Evolutionary conservation across 192 early-diverging fungal species (phyloP).

Genomic region (Coemansia sp.): DNA sequence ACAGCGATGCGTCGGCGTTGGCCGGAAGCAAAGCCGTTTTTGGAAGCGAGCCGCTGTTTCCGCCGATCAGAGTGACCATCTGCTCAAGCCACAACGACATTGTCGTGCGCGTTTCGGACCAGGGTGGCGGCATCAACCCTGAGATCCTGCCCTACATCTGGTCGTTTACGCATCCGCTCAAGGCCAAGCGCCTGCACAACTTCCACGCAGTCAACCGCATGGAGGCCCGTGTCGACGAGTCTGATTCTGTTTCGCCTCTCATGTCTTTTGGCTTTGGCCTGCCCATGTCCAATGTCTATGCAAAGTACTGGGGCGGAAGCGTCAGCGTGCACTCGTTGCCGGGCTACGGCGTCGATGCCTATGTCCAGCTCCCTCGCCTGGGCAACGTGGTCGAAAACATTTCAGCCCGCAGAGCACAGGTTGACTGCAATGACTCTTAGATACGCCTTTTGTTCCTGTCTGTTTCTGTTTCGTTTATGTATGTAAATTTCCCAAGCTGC

Average conservation of each 20-base stretch:
- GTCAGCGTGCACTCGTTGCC: constrained; percentile 77
- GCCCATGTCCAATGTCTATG: constrained; percentile 87
- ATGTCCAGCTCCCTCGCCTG: constrained; percentile 72
- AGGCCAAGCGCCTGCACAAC: constrained; percentile 60
- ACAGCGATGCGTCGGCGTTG: constrained; percentile 7
- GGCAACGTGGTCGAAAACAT: constrained; percentile 61
- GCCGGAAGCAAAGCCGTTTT: background rate
- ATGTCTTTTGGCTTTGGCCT: constrained; percentile 82
- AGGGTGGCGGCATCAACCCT: constrained; percentile 81
- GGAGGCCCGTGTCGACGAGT: constrained; percentile 73
- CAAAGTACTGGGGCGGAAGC: constrained; percentile 93
- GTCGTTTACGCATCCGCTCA: constrained; percentile 71
- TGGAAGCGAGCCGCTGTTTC: constrained; percentile 49
- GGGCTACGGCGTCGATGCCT: constrained; percentile 90
- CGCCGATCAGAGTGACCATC: constrained; percentile 83
- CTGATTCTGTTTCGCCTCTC: constrained; percentile 34
- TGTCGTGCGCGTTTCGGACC: constrained; percentile 88
- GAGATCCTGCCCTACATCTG: constrained; percentile 69
- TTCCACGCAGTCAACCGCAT: constrained; percentile 74
- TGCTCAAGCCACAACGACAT: constrained; percentile 71
- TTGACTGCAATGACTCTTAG: constrained; percentile 2
- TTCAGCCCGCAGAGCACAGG: constrained; percentile 12
- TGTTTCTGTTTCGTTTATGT: background rate
- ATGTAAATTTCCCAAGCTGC: background rate
- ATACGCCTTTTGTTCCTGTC: background rate